Percentiles rank a stretch among this genome's conserved stretches.
Conservation (phyloP, 768 basidiomycete genomes). For the Leccinum uliginosum region DNA sequence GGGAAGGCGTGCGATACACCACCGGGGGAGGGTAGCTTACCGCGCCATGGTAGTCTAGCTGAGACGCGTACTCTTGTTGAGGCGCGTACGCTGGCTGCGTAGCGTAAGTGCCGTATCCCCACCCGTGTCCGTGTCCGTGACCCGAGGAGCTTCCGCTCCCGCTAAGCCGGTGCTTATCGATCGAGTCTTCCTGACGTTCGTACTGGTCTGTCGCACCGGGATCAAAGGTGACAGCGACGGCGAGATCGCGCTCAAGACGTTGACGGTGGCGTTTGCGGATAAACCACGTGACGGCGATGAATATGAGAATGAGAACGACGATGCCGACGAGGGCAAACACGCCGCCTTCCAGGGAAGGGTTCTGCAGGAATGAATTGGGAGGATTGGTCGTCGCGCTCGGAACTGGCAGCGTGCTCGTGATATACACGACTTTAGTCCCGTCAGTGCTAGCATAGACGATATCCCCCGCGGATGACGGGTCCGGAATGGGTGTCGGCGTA, state of each 20-base stretch:
- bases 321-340: slow-evolving; percentile 54
- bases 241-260: slow-evolving; percentile 29
- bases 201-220: slow-evolving; percentile 29
- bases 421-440: slow-evolving; percentile 24
- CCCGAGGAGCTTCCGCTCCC: slow-evolving; percentile 24
- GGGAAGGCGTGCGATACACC: slow-evolving; percentile 3
- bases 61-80: slow-evolving; percentile 15
- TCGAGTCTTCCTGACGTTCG: slow-evolving; percentile 18
- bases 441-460: slow-evolving; percentile 22
- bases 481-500: slow-evolving; percentile 15
- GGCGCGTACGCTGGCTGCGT: slow-evolving; percentile 17
- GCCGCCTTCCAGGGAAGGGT: slow-evolving; percentile 59
- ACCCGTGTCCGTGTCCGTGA: slow-evolving; percentile 7
- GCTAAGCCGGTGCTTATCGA: slow-evolving; percentile 17
- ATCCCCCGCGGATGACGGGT: slow-evolving; percentile 15
- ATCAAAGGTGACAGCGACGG: slow-evolving; percentile 53
- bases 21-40: slow-evolving; percentile 11
- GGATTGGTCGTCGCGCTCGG: slow-evolving; percentile 21
- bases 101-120: slow-evolving; percentile 13
- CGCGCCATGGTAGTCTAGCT: slow-evolving; percentile 17
- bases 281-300: slow-evolving; percentile 41
- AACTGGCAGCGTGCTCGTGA: slow-evolving; percentile 29
- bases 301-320: slow-evolving; percentile 41
- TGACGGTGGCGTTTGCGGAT: slow-evolving; percentile 47
- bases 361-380: slow-evolving; percentile 50